Base-by-base conservation (phyloP, 306 rosid genomes). In the Vachellia collinsii region DNA sequence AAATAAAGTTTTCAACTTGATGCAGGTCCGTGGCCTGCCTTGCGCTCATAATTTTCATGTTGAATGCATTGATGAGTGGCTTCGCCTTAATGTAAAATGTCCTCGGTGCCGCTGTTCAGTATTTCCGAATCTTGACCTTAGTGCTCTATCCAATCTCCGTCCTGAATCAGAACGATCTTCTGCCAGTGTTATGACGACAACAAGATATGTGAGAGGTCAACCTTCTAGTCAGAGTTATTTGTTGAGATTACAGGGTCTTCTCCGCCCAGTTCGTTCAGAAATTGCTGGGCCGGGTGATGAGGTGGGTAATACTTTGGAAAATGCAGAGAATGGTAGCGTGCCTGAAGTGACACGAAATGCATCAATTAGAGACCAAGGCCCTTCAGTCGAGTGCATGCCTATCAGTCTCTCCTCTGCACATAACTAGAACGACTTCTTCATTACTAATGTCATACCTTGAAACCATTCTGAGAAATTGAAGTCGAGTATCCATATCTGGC, bases 91-190 rank as follows among this genome's bases (percentile, higher is more conserved):
- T 74, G 99, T 96, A 83, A 96, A 93, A 88, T 96, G 99, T 80
- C 99, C 99, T 54, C 90, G 99, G 48, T 96, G 99, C 80, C 98
- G 99, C 41, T 96, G 99, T 87, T 96, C 98, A 14, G 99, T 96
- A 78, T 96, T 96, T 82, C 99, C 99, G 46, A 96, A 96, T 88
- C 99, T 96, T 23, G 99, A 96, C 87, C 99, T 96, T 47, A 96
- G 99, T 88, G 99, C 99, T 56, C 81, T 96, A 63, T 96, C 99
- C 76, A 96, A 87, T 88, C 94, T 96, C 50, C 97, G 88, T 29
- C 51, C 98, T 10, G 99, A 96, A 36, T 83, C 98, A 7, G 98
- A 96, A 44, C 84, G 93, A 66, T 82, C 98, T 47, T 80, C 99
- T 65, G 88, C 86, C 61, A 81, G 86, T 72, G 80, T 88, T 74